Evolutionary conservation across 352 stramenopile genomes (phyloP), one percentile per base, ranked within the genome.

Genomic region (Phytophthora palmivora): DNA sequence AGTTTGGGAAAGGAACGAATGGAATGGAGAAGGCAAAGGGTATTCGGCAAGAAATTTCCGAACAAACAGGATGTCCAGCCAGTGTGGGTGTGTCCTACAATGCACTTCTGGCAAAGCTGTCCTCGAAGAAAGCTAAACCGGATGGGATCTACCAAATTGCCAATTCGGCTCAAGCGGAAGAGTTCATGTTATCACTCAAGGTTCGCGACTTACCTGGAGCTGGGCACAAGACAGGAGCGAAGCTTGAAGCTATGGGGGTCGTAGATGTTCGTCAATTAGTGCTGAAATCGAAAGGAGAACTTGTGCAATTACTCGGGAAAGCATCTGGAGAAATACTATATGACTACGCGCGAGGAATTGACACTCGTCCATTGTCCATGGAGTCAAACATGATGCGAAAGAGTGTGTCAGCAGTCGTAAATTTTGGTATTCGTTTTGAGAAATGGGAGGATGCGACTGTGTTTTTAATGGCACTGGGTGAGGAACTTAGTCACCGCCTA

Each of bases 51-150:
- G 60, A 82, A n/a, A 92, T 96, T 36, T 77, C 73, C 1, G 60
- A 88, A 6, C 78, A 86, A 28, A 98, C 94, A 8, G 58, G 87
- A 10, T 99, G 96, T 64, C 87, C 87, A 47, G 95, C 95, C 12
- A 98, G 94, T 26, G 90, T 98, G 32, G 96, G 96, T 6, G 76
- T 98, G 12, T 95, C 87, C 4, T 82, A 84, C 41, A 99, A 98
- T 70, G 94, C 98, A 16, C 83, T 99, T 18, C 59, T 99, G 1
- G 94, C 96, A 0, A 98, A 98, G 26, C 42, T 99, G 18, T 92
- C 89, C 10, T 98, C 96, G 0, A 93, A 96, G 54, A 85, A 89
- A 69, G 92, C 94, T 16, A 99, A 99, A 66, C 95, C 96, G 0
- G 76, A 99, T 63, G 85, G 88, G 24, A 85, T 90, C 6, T 96